phyloP scores from a whole-genome alignment of 345 rosid species.

The Firmiana major region DNA sequence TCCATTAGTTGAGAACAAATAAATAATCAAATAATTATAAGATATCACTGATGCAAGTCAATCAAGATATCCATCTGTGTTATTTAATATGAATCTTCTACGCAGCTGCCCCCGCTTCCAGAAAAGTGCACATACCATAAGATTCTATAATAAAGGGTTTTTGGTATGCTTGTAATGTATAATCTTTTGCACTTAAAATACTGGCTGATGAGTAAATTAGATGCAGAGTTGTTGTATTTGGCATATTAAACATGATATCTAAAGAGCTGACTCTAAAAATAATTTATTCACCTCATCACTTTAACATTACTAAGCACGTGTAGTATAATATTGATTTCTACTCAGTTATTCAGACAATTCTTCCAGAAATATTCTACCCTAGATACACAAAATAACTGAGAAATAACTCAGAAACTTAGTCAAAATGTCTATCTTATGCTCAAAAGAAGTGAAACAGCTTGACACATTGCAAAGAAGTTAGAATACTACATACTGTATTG shows the following conservation, averaged over 20 bases:
- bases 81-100: background rate
- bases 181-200: background rate
- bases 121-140: conserved; percentile 3
- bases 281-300: background rate
- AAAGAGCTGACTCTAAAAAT: background rate
- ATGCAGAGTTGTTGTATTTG: background rate
- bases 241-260: background rate
- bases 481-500: conserved; percentile 61
- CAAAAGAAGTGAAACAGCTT: background rate
- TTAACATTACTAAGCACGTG: background rate
- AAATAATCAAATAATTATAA: background rate
- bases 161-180: background rate
- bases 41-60: background rate
- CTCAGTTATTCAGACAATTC: background rate
- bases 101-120: background rate
- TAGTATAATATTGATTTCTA: background rate
- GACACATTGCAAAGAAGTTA: background rate
- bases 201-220: background rate
- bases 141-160: background rate
- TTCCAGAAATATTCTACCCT: background rate
- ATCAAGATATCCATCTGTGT: background rate
- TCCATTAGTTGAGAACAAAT: background rate
- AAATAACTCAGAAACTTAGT: background rate
- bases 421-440: background rate
- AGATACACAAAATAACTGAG: conserved; percentile 4